phyloP scores from a whole-genome alignment of 768 basidiomycete species.

The Termitomyces sp. region DNA sequence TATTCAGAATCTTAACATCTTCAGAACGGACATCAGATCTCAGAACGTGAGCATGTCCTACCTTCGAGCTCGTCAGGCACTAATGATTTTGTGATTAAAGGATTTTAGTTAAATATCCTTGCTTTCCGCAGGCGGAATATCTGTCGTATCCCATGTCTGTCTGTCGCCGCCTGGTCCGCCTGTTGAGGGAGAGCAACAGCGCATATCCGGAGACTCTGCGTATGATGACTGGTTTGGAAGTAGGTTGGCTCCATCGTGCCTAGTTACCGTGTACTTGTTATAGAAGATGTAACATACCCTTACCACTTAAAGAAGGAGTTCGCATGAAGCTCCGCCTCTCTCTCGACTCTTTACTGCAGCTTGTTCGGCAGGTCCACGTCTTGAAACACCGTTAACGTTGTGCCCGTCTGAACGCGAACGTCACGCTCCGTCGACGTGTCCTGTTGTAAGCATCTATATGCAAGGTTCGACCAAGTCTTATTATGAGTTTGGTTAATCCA shows the following conservation, averaged over 20 bases:
- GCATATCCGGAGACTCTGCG: slow-evolving; percentile 74
- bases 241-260: slow-evolving; percentile 66
- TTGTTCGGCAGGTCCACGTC: too few relatives aligned
- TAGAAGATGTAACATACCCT: too few relatives aligned
- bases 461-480: too few relatives aligned
- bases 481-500: too few relatives aligned
- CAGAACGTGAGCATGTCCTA: slow-evolving; percentile 35
- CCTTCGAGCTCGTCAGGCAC: neutral
- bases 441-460: too few relatives aligned
- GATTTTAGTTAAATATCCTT: slow-evolving; percentile 65
- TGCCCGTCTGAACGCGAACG: too few relatives aligned
- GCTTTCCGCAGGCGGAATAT: slow-evolving; percentile 86
- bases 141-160: slow-evolving; percentile 77
- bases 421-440: too few relatives aligned
- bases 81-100: slow-evolving; percentile 24
- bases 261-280: slow-evolving; percentile 13
- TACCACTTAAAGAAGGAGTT: too few relatives aligned
- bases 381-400: too few relatives aligned
- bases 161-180: slow-evolving; percentile 61
- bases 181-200: slow-evolving; percentile 72
- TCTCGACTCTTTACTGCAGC: too few relatives aligned
- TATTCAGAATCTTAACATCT: slow-evolving; percentile 76
- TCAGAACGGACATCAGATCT: slow-evolving; percentile 46
- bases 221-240: slow-evolving; percentile 75
- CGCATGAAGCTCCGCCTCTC: too few relatives aligned